Evolutionary conservation across 306 rosid genomes (phyloP).

Genomic region (Citrullus colocynthis): DNA sequence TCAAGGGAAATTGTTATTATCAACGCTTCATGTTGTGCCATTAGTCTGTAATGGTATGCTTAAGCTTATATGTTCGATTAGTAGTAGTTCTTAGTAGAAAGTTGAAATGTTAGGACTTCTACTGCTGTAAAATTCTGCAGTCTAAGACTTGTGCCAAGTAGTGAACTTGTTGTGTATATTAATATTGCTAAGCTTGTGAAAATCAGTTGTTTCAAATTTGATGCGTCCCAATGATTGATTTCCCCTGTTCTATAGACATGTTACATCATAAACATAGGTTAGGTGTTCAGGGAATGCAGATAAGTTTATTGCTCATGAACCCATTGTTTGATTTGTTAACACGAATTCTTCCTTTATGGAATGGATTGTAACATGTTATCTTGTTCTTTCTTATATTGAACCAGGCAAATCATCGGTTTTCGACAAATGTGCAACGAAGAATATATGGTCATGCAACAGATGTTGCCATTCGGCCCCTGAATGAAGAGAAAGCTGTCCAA

Average conservation of each 20-base stretch:
- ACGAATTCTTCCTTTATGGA: neutral
- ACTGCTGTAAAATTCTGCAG: neutral
- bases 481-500: conserved; percentile 78
- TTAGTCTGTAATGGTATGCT: neutral
- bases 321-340: neutral
- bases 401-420: conserved; percentile 54
- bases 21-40: neutral
- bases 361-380: neutral
- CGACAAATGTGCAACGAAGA: conserved; percentile 56
- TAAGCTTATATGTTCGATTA: neutral
- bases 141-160: neutral
- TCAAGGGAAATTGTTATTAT: neutral
- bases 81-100: neutral
- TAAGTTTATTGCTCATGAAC: neutral
- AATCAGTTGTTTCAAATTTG: neutral
- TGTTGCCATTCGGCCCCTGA: conserved; percentile 52
- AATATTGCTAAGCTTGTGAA: neutral
- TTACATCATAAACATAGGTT: neutral
- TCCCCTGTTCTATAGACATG: neutral
- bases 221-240: neutral
- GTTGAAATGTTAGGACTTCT: neutral
- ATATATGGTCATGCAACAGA: conserved; percentile 60
- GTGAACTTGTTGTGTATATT: neutral
- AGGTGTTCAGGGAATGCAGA: neutral
- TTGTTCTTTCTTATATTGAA: neutral